Percentiles rank a stretch among this genome's conserved stretches.
Evolutionary conservation across 2,329 filamentous ascomycete species (phyloP).

Genomic region (Akanthomyces lecanii): DNA sequence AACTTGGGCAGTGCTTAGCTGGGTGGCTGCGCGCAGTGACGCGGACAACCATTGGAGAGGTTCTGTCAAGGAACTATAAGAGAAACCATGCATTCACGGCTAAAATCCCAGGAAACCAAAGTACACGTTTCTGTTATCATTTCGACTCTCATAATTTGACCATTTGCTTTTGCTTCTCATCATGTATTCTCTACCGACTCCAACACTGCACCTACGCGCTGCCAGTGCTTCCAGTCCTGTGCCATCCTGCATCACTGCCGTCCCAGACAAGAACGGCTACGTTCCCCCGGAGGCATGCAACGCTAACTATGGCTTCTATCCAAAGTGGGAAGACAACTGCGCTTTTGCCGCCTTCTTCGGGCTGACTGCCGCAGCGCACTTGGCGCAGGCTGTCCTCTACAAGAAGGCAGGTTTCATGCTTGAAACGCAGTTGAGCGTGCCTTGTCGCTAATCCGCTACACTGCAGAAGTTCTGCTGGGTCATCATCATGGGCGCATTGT

Average conservation of each 20-base stretch:
- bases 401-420: conserved; percentile 15
- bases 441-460: neutral
- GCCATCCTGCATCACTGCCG: conserved; percentile 20
- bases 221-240: neutral
- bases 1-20: neutral
- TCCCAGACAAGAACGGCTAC: conserved; percentile 21
- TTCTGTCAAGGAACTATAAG: neutral
- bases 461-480: conserved; percentile 28
- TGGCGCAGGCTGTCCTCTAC: conserved; percentile 15
- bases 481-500: conserved; percentile 29
- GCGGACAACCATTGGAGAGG: neutral
- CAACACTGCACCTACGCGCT: conserved; percentile 3
- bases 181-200: neutral
- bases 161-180: neutral
- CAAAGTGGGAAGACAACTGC: conserved; percentile 19
- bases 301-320: conserved; percentile 22
- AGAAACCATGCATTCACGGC: neutral
- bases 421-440: no score
- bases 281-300: conserved; percentile 23
- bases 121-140: neutral
- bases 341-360: conserved; percentile 18
- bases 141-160: no score
- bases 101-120: neutral
- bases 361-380: conserved; percentile 1
- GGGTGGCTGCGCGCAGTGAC: neutral